Evolutionary conservation across 352 stramenopile species (phyloP), one percentile per base, ranked within the genome.

Genomic region (Globisporangium solare): DNA sequence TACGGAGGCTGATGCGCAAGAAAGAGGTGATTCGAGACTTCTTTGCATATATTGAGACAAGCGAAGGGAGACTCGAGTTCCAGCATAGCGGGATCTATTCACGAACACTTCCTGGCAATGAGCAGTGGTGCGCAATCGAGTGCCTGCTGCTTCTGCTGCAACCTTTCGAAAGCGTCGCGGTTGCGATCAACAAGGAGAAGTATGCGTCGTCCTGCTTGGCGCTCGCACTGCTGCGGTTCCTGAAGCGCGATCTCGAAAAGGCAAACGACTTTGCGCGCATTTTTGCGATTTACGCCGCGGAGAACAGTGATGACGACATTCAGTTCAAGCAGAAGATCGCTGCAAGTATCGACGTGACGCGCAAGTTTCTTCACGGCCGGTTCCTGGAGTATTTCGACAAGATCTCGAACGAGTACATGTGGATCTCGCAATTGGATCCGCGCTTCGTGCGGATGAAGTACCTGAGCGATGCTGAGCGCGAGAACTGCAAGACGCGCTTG

Each of bases 361-460:
- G 71, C 22, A 68, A 66, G 50, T 77, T 69, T 45, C 48, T 80
- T 27, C 68, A 71, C 43, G 67, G 58, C 6, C 60, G 74, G 42
- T 77, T 80, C 47, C 57, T 54, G 3, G 47, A 69, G 12, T 66
- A 77, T 50, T 80, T 80, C 50, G 64, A 60, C 0, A 68, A 66
- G 10, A 52, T 69, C 8, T 77, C 66, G 50, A 61, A 67, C 22
- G 64, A 74, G 41, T 52, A 76, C 27, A 74, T 78, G 61, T 81
- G 72, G 72, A 66, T 81, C 50, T 81, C 72, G 15, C 69, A 78
- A 51, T 47, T 81, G 12, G 72, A 81, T 46, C 72, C 72, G 20
- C 72, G 72, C 24, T 81, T 78, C 46, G 69, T 76, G 41, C 67
- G 67, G 27, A 81, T 78, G 72, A 73, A 73, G 54, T 78, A 76